phyloP scores from a whole-genome alignment of 257 asterid genomes.

The Solanum pennellii region DNA sequence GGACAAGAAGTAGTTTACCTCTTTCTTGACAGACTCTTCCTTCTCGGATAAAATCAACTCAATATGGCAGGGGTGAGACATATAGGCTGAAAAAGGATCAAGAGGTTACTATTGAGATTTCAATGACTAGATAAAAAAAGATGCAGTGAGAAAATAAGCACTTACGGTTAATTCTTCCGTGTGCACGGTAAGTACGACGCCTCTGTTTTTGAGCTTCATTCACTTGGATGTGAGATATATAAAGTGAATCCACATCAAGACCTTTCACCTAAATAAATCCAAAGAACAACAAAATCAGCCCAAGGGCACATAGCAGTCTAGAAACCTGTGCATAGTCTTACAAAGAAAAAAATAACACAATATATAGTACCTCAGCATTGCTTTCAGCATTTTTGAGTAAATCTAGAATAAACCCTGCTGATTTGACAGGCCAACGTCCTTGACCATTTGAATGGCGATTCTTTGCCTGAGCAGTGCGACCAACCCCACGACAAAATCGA shows the following conservation, averaged over 20 bases:
- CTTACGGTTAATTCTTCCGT: constrained; percentile 68
- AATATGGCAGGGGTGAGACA: constrained; percentile 73
- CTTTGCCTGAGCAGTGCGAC: constrained; percentile 69
- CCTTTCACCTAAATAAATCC: constrained; percentile 45
- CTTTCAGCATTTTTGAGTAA: constrained; percentile 70
- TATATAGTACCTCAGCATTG: constrained; percentile 44
- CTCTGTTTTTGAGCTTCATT: constrained; percentile 69
- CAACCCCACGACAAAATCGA: constrained; percentile 67
- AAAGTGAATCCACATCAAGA: constrained; percentile 66
- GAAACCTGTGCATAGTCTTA: neutral
- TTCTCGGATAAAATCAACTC: constrained; percentile 57
- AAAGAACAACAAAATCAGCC: neutral
- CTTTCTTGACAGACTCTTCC: constrained; percentile 62
- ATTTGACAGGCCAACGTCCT: constrained; percentile 75
- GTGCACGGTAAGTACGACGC: constrained; percentile 74
- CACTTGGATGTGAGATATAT: constrained; percentile 63
- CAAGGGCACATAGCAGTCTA: neutral
- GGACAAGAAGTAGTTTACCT: constrained; percentile 12
- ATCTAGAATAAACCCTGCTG: constrained; percentile 56
- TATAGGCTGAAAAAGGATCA: constrained; percentile 24
- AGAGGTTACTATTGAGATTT: neutral
- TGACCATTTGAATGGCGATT: constrained; percentile 67
- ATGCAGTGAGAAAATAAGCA: neutral
- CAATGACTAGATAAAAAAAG: neutral
- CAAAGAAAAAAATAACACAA: neutral